Evolutionary conservation across 2,329 filamentous ascomycete genomes (phyloP), one percentile per base, ranked within the genome.

Genomic region (Aureobasidium musti): DNA sequence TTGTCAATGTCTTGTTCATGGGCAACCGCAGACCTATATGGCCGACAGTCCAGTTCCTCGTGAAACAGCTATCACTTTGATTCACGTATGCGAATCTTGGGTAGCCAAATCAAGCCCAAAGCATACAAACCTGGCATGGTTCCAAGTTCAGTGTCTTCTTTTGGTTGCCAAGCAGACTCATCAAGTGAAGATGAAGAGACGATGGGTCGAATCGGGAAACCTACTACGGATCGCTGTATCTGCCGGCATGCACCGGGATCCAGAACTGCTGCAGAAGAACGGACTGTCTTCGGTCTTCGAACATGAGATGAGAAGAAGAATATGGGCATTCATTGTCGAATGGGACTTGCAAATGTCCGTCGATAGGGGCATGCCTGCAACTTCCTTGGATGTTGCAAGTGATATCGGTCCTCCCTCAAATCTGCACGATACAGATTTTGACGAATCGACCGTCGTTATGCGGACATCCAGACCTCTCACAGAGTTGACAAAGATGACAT

Each of bases 281-380:
- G 76, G 79, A 11, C 23, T 33, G 2, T 41, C 35, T 8, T 76
- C 75, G 3, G 73, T 77, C 2, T 82, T 82, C 35, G 81, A 84
- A 47, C 80, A 81, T 63, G 81, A 84, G 67, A 82, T 84, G 80
- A 80, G 84, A 61, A 79, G 83, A 63, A 79, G 85, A 50, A 74
- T 87, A 2, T 87, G 85, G 85, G 79, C 78, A 1, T 85, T 84
- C 1, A 83, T 86, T 11, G 74, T 83, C 11, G 84, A 87, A 69
- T 74, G 87, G 30, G 84, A 87, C 65, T 72, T 86, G 2, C 84
- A 86, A 69, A 79, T 82, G 0, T 82, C 83, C 0, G 74, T 86
- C 17, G 83, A 86, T 68, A 78, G 79, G 14, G 85, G 85, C 0
- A 82, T 87, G 76, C 80, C 82, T 2, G 78, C 80, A 5, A 74